A percentile compares a stretch with the other conserved stretches of the same genome.
Conservation (phyloP, 2,329 filamentous ascomycete species). For the Penicillium sp. region DNA sequence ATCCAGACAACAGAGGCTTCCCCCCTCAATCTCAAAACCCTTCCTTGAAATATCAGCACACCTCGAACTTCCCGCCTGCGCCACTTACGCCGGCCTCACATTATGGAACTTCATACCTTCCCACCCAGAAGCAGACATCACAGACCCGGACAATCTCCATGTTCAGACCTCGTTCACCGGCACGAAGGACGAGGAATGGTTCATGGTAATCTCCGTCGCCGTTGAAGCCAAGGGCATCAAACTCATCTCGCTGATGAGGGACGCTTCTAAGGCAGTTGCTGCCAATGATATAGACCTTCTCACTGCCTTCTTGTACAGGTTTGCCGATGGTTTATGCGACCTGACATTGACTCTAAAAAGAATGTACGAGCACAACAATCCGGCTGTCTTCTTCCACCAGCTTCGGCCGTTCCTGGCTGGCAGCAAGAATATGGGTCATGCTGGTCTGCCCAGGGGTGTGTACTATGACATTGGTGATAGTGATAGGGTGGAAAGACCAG, state of each 20-base stretch:
- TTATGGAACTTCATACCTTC: conserved; percentile 39
- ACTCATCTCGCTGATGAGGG: conserved; percentile 45
- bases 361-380: conserved; percentile 51
- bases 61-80: conserved; percentile 39
- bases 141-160: conserved; percentile 36
- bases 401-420: conserved; percentile 53
- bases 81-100: conserved; percentile 42
- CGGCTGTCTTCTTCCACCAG: conserved; percentile 50
- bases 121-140: conserved; percentile 26
- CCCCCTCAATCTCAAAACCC: conserved; percentile 35
- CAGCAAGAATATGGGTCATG: conserved; percentile 53
- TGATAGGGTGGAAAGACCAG: conserved; percentile 34
- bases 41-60: conserved; percentile 36
- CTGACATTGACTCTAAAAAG: conserved; percentile 44
- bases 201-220: conserved; percentile 52
- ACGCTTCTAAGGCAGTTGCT: conserved; percentile 46
- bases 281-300: conserved; percentile 37
- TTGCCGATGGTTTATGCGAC: conserved; percentile 43
- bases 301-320: conserved; percentile 37
- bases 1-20: conserved; percentile 28
- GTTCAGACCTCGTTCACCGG: conserved; percentile 37
- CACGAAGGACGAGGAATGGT: conserved; percentile 45
- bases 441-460: conserved; percentile 50
- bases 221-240: conserved; percentile 52
- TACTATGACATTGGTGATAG: conserved; percentile 52